Conservation (phyloP, 1,284 basidiomycete species). For the Clitocybe nebularis region DNA sequence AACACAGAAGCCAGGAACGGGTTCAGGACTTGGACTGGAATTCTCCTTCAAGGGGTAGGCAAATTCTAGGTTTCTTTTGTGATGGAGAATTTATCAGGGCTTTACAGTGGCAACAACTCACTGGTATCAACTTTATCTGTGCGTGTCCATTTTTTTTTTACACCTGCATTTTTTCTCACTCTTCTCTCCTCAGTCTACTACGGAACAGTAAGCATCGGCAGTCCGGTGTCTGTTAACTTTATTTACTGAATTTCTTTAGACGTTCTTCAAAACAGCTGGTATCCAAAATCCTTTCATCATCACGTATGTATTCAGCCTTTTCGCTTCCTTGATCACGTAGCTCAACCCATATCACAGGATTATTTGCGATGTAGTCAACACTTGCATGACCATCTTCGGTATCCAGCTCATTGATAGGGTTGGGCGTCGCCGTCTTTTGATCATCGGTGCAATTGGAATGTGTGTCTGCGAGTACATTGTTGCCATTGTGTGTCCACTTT, state of each 20-base stretch:
- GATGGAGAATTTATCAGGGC: neutral
- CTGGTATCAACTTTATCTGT: slow-evolving; percentile 32
- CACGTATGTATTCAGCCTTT: slow-evolving; percentile 14
- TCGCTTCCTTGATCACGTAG: neutral
- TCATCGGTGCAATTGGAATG: slow-evolving; percentile 62
- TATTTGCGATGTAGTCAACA: slow-evolving; percentile 63
- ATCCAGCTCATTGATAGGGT: slow-evolving; percentile 56
- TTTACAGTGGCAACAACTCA: slow-evolving; percentile 30
- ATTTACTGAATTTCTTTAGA: slow-evolving; percentile 10
- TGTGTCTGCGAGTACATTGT: slow-evolving; percentile 59
- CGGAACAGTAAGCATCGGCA: slow-evolving; percentile 22
- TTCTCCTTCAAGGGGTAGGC: slow-evolving; percentile 27
- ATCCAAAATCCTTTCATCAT: slow-evolving; percentile 25
- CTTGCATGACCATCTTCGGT: slow-evolving; percentile 58
- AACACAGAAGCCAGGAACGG: slow-evolving; percentile 50
- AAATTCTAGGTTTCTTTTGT: neutral
- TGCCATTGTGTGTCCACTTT: slow-evolving; percentile 46
- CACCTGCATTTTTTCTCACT: neutral
- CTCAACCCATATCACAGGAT: slow-evolving; percentile 26
- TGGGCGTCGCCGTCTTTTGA: slow-evolving; percentile 63
- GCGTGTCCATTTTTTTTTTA: neutral
- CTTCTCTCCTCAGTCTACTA: slow-evolving; percentile 24
- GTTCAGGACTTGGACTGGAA: slow-evolving; percentile 65
- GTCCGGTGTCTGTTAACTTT: neutral
- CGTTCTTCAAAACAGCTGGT: slow-evolving; percentile 27